Evolutionary conservation across 1,139 yeast genomes (phyloP), one percentile per base, ranked within the genome.

Genomic region (Schizosaccharomyces versatilis): DNA sequence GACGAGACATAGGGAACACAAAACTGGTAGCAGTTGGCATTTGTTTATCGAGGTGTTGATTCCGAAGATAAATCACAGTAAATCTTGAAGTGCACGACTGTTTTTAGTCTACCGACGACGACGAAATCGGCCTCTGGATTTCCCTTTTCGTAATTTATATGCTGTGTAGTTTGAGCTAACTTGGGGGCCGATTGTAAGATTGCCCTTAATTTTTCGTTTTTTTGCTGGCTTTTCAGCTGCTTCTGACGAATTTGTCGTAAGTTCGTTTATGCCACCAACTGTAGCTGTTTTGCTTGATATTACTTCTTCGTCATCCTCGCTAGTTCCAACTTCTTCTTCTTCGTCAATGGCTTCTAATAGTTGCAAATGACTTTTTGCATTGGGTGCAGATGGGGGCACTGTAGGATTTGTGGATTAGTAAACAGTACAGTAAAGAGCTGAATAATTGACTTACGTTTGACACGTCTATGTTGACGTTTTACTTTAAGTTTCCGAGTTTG

Each of bases 91-190:
- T 24, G 32, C 5, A 24, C 5, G 5, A 24, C 5, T 24, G 32
- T 24, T 2, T 24, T 3, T 24, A 24, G 32, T 24, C 32, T 24
- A 24, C 17, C 47, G 15, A 6, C 49, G 36, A 32, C 36, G 32
- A 9, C 41, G 49, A 14, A 41, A 53, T 38, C 24, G 39, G 12
- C 7, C 17, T 12, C 40, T 36, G 9, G 17, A 38, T 17, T 52
- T 52, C n/a, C 39, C 36, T 42, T 42, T 41, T 24, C 36, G 39
- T 41, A 53, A 42, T 42, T 53, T 53, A 19, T 53, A 53, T n/a
- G 52, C 38, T 6, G 51, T 41, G 14, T 42, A 53, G 36, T 53
- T 53, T 15, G 41, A 32, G 17, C 54, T 53, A 12, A 53, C 54
- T 42, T 53, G 54, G 12, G 36, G 38, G 3, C 41, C 47, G 41